A percentile compares a stretch with the other conserved stretches of the same genome.
Evolutionary conservation across 352 stramenopile genomes (phyloP).

Genomic region (Thraustochytrium aureum): DNA sequence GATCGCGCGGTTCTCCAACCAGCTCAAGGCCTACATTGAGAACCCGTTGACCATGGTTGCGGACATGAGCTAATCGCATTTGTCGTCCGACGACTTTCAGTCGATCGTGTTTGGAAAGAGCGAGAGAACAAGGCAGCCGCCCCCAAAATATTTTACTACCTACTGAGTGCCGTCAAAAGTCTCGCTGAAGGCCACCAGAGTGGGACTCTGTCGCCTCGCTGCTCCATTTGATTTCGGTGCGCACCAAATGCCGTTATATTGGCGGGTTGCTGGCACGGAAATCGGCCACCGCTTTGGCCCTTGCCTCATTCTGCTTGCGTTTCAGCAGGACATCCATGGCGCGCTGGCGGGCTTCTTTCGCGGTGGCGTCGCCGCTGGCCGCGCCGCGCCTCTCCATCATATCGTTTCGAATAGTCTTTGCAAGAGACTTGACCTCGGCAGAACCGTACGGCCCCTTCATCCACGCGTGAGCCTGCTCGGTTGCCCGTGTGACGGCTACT

Average conservation of each 20-base stretch:
- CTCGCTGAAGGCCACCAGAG: no score
- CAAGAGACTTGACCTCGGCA: conserved; percentile 14
- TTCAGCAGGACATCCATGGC: conserved; percentile 21
- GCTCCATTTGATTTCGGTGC: no score
- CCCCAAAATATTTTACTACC: no score
- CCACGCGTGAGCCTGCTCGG: conserved; percentile 14
- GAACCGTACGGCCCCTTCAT: conserved; percentile 31
- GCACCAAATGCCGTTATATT: no score
- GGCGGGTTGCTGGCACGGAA: conserved; percentile 41
- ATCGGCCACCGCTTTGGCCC: conserved; percentile 42
- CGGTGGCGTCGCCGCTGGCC: neutral
- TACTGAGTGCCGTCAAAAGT: no score
- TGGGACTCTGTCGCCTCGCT: no score
- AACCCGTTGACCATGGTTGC: conserved; percentile 86
- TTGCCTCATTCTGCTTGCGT: conserved; percentile 46
- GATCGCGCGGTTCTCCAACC: conserved; percentile 96
- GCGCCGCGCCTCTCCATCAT: neutral
- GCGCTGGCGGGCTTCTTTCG: neutral
- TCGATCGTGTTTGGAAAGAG: no score
- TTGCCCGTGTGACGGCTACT: neutral
- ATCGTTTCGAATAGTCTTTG: conserved; percentile 31
- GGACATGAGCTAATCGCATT: conserved; percentile 67
- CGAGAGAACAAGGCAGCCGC: no score
- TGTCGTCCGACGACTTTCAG: no score
- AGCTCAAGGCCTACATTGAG: conserved; percentile 95